These are phyloP conservation scores for Chamaecrista fasciculata DNA, from an alignment of 306 rosid genomes.

Conservation along the genomic window DNA sequence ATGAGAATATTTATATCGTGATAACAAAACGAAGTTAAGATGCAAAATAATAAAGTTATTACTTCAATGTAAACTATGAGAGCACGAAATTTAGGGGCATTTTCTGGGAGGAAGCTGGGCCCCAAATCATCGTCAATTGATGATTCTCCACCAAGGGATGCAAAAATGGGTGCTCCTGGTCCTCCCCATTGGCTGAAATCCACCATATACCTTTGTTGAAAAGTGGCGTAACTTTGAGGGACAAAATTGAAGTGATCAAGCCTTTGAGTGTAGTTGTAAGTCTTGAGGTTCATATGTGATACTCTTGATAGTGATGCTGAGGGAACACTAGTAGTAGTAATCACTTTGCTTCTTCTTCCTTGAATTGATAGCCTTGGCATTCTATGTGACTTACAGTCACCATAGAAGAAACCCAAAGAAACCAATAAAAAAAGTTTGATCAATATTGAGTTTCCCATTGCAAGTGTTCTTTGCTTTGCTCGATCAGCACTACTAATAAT, in stretches of 20 bases:
- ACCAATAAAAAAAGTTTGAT: background rate
- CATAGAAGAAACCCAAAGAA: background rate
- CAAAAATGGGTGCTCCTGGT: background rate
- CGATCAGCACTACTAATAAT: too few relatives aligned
- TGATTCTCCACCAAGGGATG: background rate
- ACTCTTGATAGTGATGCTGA: background rate
- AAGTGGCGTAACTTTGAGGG: background rate
- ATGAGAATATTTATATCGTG: too few relatives aligned
- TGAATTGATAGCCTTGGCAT: background rate
- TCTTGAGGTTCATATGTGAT: background rate
- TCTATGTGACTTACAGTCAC: background rate
- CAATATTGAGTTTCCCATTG: background rate
- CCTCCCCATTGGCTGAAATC: background rate
- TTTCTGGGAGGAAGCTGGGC: background rate
- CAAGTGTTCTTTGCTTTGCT: background rate
- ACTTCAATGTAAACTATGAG: background rate
- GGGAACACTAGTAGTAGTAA: background rate
- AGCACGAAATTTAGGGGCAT: background rate
- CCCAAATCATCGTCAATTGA: background rate
- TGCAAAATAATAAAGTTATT: too few relatives aligned
- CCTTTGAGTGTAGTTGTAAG: background rate
- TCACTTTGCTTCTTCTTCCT: background rate
- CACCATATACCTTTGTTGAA: background rate
- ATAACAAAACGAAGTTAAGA: too few relatives aligned
- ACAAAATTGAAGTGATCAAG: background rate